phyloP scores from a whole-genome alignment of 2,329 filamentous ascomycete species.

The Cladosporium cucumerinum region DNA sequence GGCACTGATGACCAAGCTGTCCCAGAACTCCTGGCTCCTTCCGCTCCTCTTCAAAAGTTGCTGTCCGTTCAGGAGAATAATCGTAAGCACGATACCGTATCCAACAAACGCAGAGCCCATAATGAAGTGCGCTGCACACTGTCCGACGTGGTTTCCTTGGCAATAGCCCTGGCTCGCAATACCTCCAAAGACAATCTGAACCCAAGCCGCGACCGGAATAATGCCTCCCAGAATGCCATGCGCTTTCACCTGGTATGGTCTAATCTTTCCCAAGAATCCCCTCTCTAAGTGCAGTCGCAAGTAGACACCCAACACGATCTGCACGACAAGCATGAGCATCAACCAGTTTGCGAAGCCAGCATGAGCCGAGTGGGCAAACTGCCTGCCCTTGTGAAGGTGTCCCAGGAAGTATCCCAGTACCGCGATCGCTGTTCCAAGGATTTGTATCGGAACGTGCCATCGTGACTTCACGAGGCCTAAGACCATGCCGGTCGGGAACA shows the following conservation, averaged over 20 bases:
- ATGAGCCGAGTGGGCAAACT: constrained; percentile 81
- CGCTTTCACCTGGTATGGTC: constrained; percentile 44
- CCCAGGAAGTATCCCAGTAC: constrained; percentile 86
- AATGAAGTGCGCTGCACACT: constrained; percentile 95
- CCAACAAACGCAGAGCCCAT: constrained; percentile 97
- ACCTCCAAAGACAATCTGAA: constrained; percentile 93
- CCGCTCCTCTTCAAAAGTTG: constrained; percentile 78
- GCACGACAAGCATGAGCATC: constrained; percentile 73
- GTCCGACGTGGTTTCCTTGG: constrained; percentile 82
- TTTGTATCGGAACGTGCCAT: constrained; percentile 91
- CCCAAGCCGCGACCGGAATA: constrained; percentile 83
- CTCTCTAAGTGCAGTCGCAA: constrained; percentile 84
- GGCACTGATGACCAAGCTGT: constrained; percentile 81
- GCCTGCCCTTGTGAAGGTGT: constrained; percentile 82
- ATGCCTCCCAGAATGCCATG: constrained; percentile 83
- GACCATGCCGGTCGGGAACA: constrained; percentile 95
- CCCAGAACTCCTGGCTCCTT: constrained; percentile 94
- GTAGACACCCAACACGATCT: constrained; percentile 80
- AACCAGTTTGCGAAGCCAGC: constrained; percentile 73
- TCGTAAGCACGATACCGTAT: constrained; percentile 83
- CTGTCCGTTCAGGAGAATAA: constrained; percentile 84
- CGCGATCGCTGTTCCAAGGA: constrained; percentile 69
- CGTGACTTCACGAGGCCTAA: constrained; percentile 83
- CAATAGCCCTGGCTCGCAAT: constrained; percentile 93
- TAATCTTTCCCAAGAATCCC: constrained; percentile 75